Evolutionary conservation across 2,329 filamentous ascomycete genomes (phyloP).

Genomic region (Sphaerostilbella broomeana): DNA sequence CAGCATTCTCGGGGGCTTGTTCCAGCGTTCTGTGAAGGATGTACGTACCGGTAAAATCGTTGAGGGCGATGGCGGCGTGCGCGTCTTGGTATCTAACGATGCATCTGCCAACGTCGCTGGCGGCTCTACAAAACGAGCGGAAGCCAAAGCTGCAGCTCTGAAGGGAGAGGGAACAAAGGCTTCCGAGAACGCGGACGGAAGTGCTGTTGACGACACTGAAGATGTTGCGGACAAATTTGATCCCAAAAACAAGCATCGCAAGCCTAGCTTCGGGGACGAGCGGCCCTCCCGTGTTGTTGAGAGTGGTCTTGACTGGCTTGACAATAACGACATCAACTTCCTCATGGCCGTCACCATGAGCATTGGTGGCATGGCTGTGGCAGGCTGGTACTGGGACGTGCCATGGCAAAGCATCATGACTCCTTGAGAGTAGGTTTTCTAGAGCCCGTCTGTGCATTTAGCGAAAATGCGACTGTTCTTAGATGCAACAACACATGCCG

Average conservation of each 20-base stretch:
- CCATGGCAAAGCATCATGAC: conserved; percentile 24
- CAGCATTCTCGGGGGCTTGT: conserved; percentile 74
- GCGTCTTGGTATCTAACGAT: conserved; percentile 42
- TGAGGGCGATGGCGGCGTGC: conserved; percentile 70
- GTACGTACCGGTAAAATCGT: conserved; percentile 78
- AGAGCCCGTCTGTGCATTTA: too few species aligned
- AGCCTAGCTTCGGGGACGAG: conserved; percentile 46
- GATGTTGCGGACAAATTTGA: conserved; percentile 41
- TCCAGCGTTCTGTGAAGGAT: conserved; percentile 84
- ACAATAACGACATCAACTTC: conserved; percentile 95
- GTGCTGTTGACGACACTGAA: conserved; percentile 30
- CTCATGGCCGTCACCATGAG: conserved; percentile 83
- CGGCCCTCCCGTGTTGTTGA: conserved; percentile 58
- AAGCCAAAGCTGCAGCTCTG: conserved; percentile 36
- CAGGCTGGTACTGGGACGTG: conserved; percentile 54
- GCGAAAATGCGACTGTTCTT: too few species aligned
- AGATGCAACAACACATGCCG: too few species aligned
- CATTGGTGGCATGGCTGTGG: conserved; percentile 63
- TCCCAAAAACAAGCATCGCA: conserved; percentile 42
- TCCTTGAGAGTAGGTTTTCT: conserved; percentile 1
- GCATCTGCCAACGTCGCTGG: conserved; percentile 19
- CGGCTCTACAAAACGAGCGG: conserved; percentile 28
- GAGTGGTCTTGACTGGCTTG: conserved; percentile 66
- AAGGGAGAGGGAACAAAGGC: conserved; percentile 39
- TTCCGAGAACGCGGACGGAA: conserved; percentile 29